Percentiles rank a stretch among this genome's conserved stretches.
phyloP scores from a whole-genome alignment of 2,329 filamentous ascomycete genomes.

The Ambrosiella xylebori region DNA sequence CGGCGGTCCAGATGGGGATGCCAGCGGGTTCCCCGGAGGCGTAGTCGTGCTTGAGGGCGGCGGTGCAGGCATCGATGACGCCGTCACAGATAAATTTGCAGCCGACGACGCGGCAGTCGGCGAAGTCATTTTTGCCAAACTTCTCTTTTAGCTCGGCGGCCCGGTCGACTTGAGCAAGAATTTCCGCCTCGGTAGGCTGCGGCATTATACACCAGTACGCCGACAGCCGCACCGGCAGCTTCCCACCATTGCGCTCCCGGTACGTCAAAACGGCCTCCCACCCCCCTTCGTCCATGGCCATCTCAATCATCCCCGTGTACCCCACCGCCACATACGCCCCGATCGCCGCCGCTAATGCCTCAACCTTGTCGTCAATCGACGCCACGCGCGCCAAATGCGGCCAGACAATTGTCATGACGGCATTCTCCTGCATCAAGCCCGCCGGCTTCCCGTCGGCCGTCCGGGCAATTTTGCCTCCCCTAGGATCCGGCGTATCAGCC shows the following conservation, averaged over 20 bases:
- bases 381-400: constrained; percentile 33
- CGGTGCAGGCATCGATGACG: constrained; percentile 48
- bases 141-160: constrained; percentile 27
- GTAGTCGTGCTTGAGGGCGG: constrained; percentile 42
- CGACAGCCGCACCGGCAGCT: constrained; percentile 28
- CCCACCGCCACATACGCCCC: constrained; percentile 32
- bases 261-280: constrained; percentile 35
- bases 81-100: constrained; percentile 51
- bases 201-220: constrained; percentile 42
- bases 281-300: constrained; percentile 43
- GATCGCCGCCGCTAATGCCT: constrained; percentile 31
- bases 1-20: constrained; percentile 36
- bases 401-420: constrained; percentile 36
- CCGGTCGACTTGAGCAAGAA: constrained; percentile 30
- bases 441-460: constrained; percentile 29
- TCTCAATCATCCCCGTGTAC: constrained; percentile 39
- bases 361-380: constrained; percentile 29
- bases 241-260: constrained; percentile 20
- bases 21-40: constrained; percentile 26
- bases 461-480: constrained; percentile 34
- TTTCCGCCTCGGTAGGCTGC: constrained; percentile 23
- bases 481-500: constrained; percentile 27
- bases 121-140: constrained; percentile 21
- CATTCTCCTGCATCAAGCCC: constrained; percentile 35
- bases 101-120: constrained; percentile 34